Evolutionary conservation across 1,284 basidiomycete species (phyloP).

Genomic region (Xerocomus amazonicus): DNA sequence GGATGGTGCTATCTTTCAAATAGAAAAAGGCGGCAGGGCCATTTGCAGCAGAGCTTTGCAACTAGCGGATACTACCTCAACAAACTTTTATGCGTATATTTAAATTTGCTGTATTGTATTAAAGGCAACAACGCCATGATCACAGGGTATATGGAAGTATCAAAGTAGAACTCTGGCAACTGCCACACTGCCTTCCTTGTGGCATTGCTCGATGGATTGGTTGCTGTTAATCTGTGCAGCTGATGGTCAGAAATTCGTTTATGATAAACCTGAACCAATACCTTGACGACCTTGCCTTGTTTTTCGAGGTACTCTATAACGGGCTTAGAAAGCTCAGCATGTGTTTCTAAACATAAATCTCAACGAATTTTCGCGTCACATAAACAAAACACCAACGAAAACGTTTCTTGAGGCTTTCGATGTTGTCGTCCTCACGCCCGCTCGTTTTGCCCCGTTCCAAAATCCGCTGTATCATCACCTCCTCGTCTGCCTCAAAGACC

Average conservation of each 20-base stretch:
- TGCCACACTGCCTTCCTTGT: conserved; percentile 56
- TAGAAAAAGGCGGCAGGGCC: conserved; percentile 55
- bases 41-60: conserved; percentile 42
- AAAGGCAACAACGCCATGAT: conserved; percentile 3
- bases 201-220: conserved; percentile 70
- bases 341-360: conserved; percentile 60
- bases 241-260: conserved; percentile 1
- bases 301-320: conserved; percentile 86
- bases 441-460: conserved; percentile 91
- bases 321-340: conserved; percentile 92
- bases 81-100: conserved; percentile 46
- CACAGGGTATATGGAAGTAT: conserved; percentile 18
- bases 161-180: conserved; percentile 45
- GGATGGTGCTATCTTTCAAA: conserved; percentile 65
- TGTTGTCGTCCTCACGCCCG: conserved; percentile 94
- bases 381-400: conserved; percentile 61
- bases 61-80: conserved; percentile 27
- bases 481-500: conserved; percentile 86
- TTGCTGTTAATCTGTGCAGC: conserved; percentile 71
- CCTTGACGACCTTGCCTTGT: conserved; percentile 71
- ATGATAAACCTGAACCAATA: neutral
- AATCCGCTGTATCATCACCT: conserved; percentile 81
- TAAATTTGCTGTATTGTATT: conserved; percentile 12
- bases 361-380: neutral
- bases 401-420: conserved; percentile 93